Conservation (phyloP, 1,139 yeast genomes). For the Suhomyces coccinellae region DNA sequence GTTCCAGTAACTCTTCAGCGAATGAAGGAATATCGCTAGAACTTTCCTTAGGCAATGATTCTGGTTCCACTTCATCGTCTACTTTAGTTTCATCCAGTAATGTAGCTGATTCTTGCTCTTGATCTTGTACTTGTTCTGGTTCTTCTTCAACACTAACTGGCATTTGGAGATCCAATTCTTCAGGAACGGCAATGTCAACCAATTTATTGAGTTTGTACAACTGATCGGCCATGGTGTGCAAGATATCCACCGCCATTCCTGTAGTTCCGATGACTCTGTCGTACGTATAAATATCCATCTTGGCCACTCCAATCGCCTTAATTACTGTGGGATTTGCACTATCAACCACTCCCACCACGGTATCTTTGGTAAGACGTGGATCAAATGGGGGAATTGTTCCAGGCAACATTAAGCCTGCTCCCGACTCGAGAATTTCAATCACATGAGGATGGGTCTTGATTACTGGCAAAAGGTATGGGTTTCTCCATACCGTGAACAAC, state of each 20-base stretch:
- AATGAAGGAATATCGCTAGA: constrained; percentile 18
- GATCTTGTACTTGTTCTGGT: constrained; percentile 7
- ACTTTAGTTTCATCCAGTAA: constrained; percentile 5
- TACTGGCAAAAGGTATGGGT: constrained; percentile 64
- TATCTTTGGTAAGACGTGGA: constrained; percentile 41
- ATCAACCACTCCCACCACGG: constrained; percentile 72
- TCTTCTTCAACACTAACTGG: constrained; percentile 6
- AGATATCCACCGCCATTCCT: constrained; percentile 67
- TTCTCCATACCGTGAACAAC: constrained; percentile 68
- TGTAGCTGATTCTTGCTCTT: constrained; percentile 2
- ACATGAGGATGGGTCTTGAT: constrained; percentile 76
- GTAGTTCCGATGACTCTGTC: constrained; percentile 50
- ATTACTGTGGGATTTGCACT: constrained; percentile 61
- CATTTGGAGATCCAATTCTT: constrained; percentile 23
- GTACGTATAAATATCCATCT: constrained; percentile 48
- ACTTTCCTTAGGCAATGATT: constrained; percentile 5
- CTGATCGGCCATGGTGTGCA: constrained; percentile 58
- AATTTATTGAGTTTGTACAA: constrained; percentile 48
- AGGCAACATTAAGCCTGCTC: constrained; percentile 91
- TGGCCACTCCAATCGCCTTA: constrained; percentile 74
- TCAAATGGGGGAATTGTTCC: constrained; percentile 86
- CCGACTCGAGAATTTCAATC: constrained; percentile 59
- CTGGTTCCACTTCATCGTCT: constrained; percentile 13
- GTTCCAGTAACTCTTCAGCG: constrained; percentile 33
- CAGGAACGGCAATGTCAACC: constrained; percentile 45